Evolutionary conservation across 176 grass and related monocot species (phyloP), one percentile per base, ranked within the genome.

Genomic region (Lolium perenne): DNA sequence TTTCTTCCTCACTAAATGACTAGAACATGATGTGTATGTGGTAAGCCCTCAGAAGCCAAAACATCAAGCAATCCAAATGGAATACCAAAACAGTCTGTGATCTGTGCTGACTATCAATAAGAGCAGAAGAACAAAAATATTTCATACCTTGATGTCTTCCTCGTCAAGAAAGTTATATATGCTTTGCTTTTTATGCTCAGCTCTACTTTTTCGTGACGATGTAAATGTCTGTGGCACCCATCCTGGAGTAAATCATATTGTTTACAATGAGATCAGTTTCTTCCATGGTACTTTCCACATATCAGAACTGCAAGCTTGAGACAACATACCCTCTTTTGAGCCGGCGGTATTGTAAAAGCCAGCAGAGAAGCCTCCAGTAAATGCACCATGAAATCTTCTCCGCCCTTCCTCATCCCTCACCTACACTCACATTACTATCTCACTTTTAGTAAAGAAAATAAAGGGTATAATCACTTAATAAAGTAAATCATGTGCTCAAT

Each of bases 301-400:
- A 70, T 35, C 74, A 59, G 0, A 51, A 69, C 20, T 79, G 47
- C 20, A 90, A 80, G 29, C 26, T 56, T 45, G 65, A 29, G 8
- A 47, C 17, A 86, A 49, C 65, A 72, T 79, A 98, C 96, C 93
- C 68, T 94, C 96, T 98, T 95, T 94, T 86, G 96, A 82, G 68
- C 93, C 93, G 86, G 86, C 96, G 38, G 92, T 95, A 77, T 98
- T 98, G 80, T 95, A 98, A 86, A 91, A 98, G 8, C 93, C 96
- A 88, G 96, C 92, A 74, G 93, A 94, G 88, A 81, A 98, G 62
- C 96, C 96, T 74, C 96, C 96, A 69, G 93, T 98, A 80, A 98
- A 98, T 29, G 96, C 96, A 55, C 96, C 96, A 82, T 98, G 96
- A 80, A 98, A 94, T 88, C 93, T 95, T 92, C 88, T 95, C 73